Evolutionary conservation across 78 protist genomes (phyloP).

Genomic region (Pelomyxa schiedti): DNA sequence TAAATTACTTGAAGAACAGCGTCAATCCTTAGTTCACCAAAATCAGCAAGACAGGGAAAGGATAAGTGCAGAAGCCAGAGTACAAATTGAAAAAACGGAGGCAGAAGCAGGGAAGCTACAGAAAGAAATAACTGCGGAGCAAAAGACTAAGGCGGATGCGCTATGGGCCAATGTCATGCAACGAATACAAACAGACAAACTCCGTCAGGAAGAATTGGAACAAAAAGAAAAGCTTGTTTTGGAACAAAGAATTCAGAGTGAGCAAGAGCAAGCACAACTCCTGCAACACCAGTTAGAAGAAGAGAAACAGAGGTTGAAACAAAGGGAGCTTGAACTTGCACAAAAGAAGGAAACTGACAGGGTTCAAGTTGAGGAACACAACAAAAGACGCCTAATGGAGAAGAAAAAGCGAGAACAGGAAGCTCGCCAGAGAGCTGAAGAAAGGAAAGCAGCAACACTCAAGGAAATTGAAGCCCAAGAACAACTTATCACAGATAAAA

Average conservation of each 20-base stretch:
- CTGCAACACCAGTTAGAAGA: conserved; percentile 4
- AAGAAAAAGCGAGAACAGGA: not conserved
- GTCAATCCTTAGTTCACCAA: too few relatives aligned
- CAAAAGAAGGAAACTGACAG: not conserved
- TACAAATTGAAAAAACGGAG: conserved; percentile 17
- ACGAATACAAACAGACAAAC: too few relatives aligned
- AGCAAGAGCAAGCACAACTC: not conserved
- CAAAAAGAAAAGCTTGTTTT: not conserved
- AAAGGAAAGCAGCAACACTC: not conserved
- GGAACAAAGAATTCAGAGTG: not conserved
- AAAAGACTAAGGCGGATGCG: too few relatives aligned
- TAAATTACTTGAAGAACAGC: too few relatives aligned
- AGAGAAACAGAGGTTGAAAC: not conserved
- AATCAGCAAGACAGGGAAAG: too few relatives aligned
- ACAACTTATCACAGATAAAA: too few relatives aligned
- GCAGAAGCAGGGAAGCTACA: conserved; percentile 26
- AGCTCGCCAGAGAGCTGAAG: not conserved
- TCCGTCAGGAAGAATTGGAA: conserved; percentile 18
- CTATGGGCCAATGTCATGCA: too few relatives aligned
- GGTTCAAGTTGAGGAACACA: not conserved
- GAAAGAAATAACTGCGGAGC: too few relatives aligned
- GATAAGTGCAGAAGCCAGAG: conserved; percentile 17
- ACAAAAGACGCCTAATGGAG: not conserved
- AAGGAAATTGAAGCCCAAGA: not conserved
- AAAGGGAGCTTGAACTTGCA: not conserved